Evolutionary conservation across 176 grass and related monocot species (phyloP), one percentile per base, ranked within the genome.

Genomic region (Raddia guianensis): DNA sequence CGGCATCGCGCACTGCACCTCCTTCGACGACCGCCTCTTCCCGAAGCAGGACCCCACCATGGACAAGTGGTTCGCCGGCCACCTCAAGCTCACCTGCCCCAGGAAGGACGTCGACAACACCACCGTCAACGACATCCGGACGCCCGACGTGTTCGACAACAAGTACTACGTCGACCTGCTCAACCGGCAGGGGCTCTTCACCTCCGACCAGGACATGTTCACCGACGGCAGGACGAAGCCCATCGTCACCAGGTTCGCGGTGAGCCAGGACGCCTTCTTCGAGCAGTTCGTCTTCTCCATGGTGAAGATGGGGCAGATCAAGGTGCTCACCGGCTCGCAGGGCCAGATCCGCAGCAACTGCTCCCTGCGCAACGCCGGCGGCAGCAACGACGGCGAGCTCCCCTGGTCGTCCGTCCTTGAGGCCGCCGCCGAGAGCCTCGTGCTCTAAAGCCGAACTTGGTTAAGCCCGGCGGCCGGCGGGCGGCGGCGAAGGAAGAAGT

Each of bases 141-240:
- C 80, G 12, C 80, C 68, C 1, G 11, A 72, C 27, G 47, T 40
- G 12, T 62, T 82, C 80, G 80, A 82, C 68, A 82, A 82, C 68
- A 82, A 82, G 79, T 82, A 72, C 80, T 82, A 82, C 80, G 46
- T 82, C 37, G 35, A 83, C 60, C 62, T 82, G 18, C 33, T 40
- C 7, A 73, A 73, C 69, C 46, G 59, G 7, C 59, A 83, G 84
- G 89, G 89, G 0, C 74, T 91, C 61, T 76, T 90, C 69, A 66
- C 80, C 8, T 83, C 89, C 11, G 89, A 91, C 84, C 80, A 86
- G 89, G 89, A 70, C n/a, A 65, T 91, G 48, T 70, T 16, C 70
- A 21, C 57, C 8, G 54, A 91, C 75, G 27, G 64, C 2, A 40
- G n/a, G 64, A 91, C 71, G 27, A 59, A 73, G 63, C 63, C 75